phyloP scores from a whole-genome alignment of 176 grass and related monocot species.

The Oryza glaberrima region DNA sequence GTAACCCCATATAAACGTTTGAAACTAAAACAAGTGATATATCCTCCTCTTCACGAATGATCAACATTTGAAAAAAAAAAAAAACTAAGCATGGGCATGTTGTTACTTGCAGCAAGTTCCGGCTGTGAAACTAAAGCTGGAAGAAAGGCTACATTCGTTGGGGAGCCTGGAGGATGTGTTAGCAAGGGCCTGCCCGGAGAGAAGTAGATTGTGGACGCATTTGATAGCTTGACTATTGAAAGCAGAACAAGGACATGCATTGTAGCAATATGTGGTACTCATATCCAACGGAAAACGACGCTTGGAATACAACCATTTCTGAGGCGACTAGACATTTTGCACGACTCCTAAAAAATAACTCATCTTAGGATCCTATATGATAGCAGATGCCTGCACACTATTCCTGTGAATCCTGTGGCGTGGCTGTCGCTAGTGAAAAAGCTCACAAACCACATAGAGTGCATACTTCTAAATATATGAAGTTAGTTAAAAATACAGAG shows the following conservation, averaged over 20 bases:
- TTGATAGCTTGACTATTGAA: constrained; percentile 23
- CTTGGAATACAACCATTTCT: background rate
- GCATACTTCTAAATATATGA: no score
- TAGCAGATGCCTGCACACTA: no score
- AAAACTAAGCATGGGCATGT: background rate
- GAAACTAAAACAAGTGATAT: background rate
- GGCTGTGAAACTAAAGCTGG: constrained; percentile 30
- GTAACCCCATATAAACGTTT: background rate
- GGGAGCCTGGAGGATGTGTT: constrained; percentile 39
- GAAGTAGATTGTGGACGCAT: constrained; percentile 32
- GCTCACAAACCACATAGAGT: no score
- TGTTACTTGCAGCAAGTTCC: constrained; percentile 47
- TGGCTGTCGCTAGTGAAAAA: no score
- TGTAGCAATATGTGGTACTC: background rate
- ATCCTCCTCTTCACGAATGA: background rate
- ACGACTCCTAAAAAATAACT: no score
- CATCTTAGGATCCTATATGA: no score
- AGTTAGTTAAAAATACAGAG: no score
- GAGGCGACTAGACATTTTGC: background rate
- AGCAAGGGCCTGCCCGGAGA: constrained; percentile 31
- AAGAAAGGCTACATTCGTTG: constrained; percentile 27
- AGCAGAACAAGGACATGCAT: background rate
- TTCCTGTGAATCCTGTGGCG: no score
- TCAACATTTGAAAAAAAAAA: background rate
- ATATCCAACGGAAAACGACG: background rate